Percentiles rank a stretch among this genome's conserved stretches.
These are phyloP conservation scores for Paramecium biaurelia DNA, from an alignment of 73 alveolate species.

Conservation along the genomic window DNA sequence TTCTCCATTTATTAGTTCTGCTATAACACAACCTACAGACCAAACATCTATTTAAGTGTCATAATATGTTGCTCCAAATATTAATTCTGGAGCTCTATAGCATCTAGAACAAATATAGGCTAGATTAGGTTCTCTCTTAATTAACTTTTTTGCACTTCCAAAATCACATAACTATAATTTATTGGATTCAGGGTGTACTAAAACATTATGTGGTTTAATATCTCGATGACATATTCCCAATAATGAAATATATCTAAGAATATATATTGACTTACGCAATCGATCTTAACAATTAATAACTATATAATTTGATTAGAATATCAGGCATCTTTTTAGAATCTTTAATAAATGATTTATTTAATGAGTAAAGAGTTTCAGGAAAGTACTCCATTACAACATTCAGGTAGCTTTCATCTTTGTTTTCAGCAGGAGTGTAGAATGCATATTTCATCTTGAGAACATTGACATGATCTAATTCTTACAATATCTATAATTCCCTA, in stretches of 20 bases:
- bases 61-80: conserved; percentile 77
- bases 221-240: conserved; percentile 84
- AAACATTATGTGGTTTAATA: conserved; percentile 79
- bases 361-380: conserved; percentile 76
- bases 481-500: conserved; percentile 73
- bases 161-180: conserved; percentile 80
- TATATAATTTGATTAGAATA: conserved; percentile 68
- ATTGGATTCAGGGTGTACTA: conserved; percentile 76
- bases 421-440: conserved; percentile 73
- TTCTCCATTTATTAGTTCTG: conserved; percentile 74
- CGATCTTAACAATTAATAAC: conserved; percentile 78
- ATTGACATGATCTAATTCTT: conserved; percentile 77
- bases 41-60: conserved; percentile 75
- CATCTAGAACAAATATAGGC: conserved; percentile 79
- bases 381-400: conserved; percentile 81
- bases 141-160: conserved; percentile 78
- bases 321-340: conserved; percentile 69
- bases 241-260: conserved; percentile 67
- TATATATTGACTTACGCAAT: conserved; percentile 57
- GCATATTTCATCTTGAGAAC: conserved; percentile 66
- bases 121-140: conserved; percentile 74
- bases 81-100: conserved; percentile 88
- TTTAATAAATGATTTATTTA: conserved; percentile 60
- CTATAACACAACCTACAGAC: conserved; percentile 80
- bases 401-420: conserved; percentile 73